phyloP scores from a whole-genome alignment of 1,284 basidiomycete species.

The Papiliotrema nemorosa region DNA sequence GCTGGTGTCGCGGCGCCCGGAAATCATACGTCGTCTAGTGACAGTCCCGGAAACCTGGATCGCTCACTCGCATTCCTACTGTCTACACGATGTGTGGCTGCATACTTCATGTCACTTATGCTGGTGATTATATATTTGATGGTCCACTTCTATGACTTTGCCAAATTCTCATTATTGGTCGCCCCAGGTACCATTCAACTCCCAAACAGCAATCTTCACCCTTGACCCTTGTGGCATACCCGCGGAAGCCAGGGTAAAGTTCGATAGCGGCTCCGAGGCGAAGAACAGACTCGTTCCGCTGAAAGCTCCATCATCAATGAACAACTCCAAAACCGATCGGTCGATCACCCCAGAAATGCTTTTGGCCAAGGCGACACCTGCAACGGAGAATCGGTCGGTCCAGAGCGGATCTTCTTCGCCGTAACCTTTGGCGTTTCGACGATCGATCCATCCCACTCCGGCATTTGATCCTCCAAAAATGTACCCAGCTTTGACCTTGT shows the following conservation, averaged over 20 bases:
- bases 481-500: slow-evolving; percentile 33
- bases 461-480: slow-evolving; percentile 23
- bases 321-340: slow-evolving; percentile 13
- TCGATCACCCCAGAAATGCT: slow-evolving; percentile 11
- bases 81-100: too few relatives aligned
- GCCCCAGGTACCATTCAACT: slow-evolving; percentile 4
- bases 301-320: slow-evolving; percentile 12
- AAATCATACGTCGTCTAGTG: too few relatives aligned
- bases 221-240: slow-evolving; percentile 12
- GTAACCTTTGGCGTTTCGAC: slow-evolving; percentile 36
- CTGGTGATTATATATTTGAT: too few relatives aligned
- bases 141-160: too few relatives aligned
- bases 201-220: slow-evolving; percentile 10
- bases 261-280: slow-evolving; percentile 5
- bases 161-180: too few relatives aligned
- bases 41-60: too few relatives aligned
- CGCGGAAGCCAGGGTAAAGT: slow-evolving; percentile 2
- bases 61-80: too few relatives aligned
- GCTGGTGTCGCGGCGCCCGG: too few relatives aligned
- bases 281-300: slow-evolving; percentile 11
- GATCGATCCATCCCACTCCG: slow-evolving; percentile 36
- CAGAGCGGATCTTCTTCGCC: slow-evolving; percentile 35
- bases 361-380: slow-evolving; percentile 9
- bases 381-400: slow-evolving; percentile 38
- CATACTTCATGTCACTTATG: too few relatives aligned